Base-by-base conservation (phyloP, 2,329 filamentous ascomycete genomes). In the Pseudocercospora pini-densiflorae region DNA sequence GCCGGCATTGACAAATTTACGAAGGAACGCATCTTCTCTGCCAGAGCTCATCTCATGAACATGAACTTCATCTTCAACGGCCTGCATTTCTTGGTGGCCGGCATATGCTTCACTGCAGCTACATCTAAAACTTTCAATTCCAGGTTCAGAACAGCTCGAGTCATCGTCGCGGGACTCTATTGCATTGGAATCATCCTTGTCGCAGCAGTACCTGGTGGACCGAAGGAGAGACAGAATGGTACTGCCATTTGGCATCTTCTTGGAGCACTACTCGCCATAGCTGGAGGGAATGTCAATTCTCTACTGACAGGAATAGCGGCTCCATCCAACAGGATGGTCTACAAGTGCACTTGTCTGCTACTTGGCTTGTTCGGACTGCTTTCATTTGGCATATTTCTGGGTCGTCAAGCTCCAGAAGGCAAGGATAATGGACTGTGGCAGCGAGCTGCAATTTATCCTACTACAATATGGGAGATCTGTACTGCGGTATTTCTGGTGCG, bases 401-500 rank as follows among this genome's bases (percentile, higher is more conserved):
- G 23, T 12, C 45, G 45, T 23, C 1, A 23, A 6, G 21, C n/a
- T 23, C n/a, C n/a, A 6, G n/a, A 49, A 23, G 23, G n/a, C n/a
- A 29, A 23, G 7, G 45, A 36, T 3, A 55, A 47, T 2, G 63
- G 66, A 8, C 21, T 68, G 19, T 68, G 59, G 49, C 63, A 68
- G 33, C 55, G 66, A 14, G 21, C 45, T 23, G 57, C 63, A 9
- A 65, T 68, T 23, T 68, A 68, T 61, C 61, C 66, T 4, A 68
- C 58, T 7, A 51, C 55, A 3, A 6, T 49, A 4, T 68, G 66
- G 66, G 59, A 66, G 58, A 59, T 61, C 45, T 51, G 60, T 21
- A 68, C 63, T 1, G 63, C 60, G 5, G 36, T 62, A 5, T 62
- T 55, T 40, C 31, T 68, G 49, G 29, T 58, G n/a, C 43, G 16